Percentiles rank a stretch among this genome's conserved stretches.
Evolutionary conservation across 805 yeast species (phyloP).

Genomic region (Soucietia sequanensis): DNA sequence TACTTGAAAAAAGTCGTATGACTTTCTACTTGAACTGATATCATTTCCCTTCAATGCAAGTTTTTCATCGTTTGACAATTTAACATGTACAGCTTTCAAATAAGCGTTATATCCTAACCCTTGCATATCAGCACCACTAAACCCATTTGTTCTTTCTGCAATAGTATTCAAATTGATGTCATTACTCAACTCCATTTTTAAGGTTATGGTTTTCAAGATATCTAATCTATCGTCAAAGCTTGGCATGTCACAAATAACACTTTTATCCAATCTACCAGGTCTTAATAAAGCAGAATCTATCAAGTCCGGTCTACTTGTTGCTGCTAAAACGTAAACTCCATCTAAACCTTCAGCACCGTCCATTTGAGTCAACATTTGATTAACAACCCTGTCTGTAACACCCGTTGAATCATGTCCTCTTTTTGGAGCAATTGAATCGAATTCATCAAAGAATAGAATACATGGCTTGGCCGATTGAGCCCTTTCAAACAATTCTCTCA

Average conservation of each 20-base stretch:
- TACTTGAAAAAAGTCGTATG: constrained; percentile 44
- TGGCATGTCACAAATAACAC: constrained; percentile 90
- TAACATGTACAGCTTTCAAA: constrained; percentile 76
- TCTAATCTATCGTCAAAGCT: constrained; percentile 65
- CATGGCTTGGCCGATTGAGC: constrained; percentile 97
- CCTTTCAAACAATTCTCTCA: constrained; percentile 87
- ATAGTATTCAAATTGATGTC: constrained; percentile 53
- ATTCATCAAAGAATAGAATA: constrained; percentile 89
- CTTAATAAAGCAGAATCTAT: constrained; percentile 92
- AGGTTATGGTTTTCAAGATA: constrained; percentile 58
- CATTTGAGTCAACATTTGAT: constrained; percentile 96
- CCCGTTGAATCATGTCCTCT: constrained; percentile 98
- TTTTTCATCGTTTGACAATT: constrained; percentile 49
- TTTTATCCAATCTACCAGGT: constrained; percentile 94
- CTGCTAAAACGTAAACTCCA: constrained; percentile 95
- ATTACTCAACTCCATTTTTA: constrained; percentile 55
- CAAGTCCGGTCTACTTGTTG: constrained; percentile 93
- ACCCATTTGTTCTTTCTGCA: constrained; percentile 67
- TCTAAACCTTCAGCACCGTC: constrained; percentile 98
- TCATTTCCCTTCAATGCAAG: constrained; percentile 13
- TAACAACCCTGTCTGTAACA: constrained; percentile 95
- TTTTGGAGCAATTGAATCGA: constrained; percentile 96
- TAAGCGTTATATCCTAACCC: constrained; percentile 91
- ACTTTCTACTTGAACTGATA: constrained; percentile 9
- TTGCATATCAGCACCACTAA: constrained; percentile 93